These are phyloP conservation scores for Curvularia eragrostidis DNA, from an alignment of 2,329 filamentous ascomycete species.

Conservation along the genomic window DNA sequence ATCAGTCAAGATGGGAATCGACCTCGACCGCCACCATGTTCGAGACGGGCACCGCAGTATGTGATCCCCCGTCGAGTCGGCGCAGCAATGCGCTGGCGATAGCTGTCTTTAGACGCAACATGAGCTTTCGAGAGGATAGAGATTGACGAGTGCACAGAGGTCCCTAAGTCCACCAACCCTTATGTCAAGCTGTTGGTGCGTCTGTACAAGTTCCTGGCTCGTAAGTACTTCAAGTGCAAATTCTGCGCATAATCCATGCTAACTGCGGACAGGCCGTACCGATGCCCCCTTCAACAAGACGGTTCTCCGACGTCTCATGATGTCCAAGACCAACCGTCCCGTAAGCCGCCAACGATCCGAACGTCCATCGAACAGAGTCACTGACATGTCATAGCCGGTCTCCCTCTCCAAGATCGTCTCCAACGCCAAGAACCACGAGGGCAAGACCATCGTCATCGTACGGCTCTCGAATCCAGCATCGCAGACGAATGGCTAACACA, in stretches of 20 bases:
- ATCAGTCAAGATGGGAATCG: slow-evolving; percentile 51
- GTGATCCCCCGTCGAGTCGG: slow-evolving; percentile 51
- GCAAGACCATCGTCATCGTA: slow-evolving; percentile 85
- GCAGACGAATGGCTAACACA: slow-evolving; percentile 21
- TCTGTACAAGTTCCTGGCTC: slow-evolving; percentile 95
- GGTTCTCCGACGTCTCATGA: slow-evolving; percentile 94
- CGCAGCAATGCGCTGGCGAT: slow-evolving; percentile 49
- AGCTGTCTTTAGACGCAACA: slow-evolving; percentile 51
- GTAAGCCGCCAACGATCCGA: slow-evolving; percentile 32
- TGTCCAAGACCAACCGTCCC: slow-evolving; percentile 94
- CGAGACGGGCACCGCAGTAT: slow-evolving; percentile 71
- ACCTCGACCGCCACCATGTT: slow-evolving; percentile 67
- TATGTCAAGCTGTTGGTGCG: slow-evolving; percentile 98
- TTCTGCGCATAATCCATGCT: slow-evolving; percentile 30
- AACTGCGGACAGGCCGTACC: slow-evolving; percentile 74
- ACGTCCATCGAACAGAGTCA: neutral
- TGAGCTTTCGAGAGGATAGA: slow-evolving; percentile 42
- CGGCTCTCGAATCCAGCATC: slow-evolving; percentile 13
- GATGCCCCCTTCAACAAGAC: slow-evolving; percentile 99
- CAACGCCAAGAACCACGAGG: slow-evolving; percentile 64
- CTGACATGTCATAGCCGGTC: slow-evolving; percentile 61
- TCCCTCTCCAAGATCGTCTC: slow-evolving; percentile 89
- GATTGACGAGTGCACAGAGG: slow-evolving; percentile 50
- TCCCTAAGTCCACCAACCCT: slow-evolving; percentile 91
- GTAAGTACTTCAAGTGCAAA: slow-evolving; percentile 64